These are phyloP conservation scores for Pisolithus orientalis DNA, from an alignment of 768 basidiomycete species.

Conservation along the genomic window DNA sequence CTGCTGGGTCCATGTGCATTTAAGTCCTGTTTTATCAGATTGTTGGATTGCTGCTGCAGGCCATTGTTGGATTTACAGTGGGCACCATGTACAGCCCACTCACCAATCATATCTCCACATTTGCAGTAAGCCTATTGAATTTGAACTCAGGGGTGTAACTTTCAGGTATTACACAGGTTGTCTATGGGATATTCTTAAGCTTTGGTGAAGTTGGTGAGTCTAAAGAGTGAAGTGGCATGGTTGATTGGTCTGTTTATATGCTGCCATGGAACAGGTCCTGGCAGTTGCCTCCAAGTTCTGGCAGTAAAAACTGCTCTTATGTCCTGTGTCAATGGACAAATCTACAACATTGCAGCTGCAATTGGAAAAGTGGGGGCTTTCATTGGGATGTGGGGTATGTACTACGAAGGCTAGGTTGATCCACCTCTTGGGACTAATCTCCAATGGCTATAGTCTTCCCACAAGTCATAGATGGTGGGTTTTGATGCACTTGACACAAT, in stretches of 20 bases:
- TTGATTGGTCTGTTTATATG: background rate
- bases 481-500: background rate
- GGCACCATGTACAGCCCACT: conserved; percentile 70
- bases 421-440: background rate
- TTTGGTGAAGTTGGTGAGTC: conserved; percentile 76
- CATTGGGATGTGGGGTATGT: conserved; percentile 72
- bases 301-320: conserved; percentile 85
- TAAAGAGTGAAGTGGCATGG: background rate
- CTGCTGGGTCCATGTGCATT: background rate
- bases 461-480: background rate
- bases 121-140: conserved; percentile 45
- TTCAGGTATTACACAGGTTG: conserved; percentile 37
- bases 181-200: conserved; percentile 88
- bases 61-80: conserved; percentile 83
- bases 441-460: background rate
- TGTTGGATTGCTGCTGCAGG: conserved; percentile 58
- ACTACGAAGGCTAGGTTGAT: background rate
- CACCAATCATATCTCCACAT: conserved; percentile 59
- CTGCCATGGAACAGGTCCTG: conserved; percentile 20
- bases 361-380: conserved; percentile 83
- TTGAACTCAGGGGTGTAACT: background rate
- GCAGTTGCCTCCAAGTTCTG: conserved; percentile 54
- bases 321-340: conserved; percentile 68
- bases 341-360: conserved; percentile 83
- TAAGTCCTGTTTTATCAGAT: conserved; percentile 38